Base-by-base conservation (phyloP, 306 rosid species). In the Rubus idaeus region DNA sequence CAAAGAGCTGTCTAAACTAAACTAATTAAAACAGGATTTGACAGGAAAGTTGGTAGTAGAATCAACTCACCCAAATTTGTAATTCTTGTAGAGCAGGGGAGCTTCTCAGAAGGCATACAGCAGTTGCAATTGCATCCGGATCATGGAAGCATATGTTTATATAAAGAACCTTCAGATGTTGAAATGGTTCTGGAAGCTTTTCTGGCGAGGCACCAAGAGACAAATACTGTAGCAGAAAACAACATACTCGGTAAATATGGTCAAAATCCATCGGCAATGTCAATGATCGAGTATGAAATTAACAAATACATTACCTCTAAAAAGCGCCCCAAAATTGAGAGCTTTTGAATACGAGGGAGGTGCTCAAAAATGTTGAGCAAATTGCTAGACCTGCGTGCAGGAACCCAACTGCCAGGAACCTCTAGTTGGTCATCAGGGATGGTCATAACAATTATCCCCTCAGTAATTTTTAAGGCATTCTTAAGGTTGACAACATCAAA, bases 91-190 rank as follows among this genome's bases (percentile, higher is more conserved):
- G 83, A 79, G 80, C 82, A 70, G 93, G 90, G 42, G 88, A 87
- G 81, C 88, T 87, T 81, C 88, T 83, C 64, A 89, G 50, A 13
- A 89, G 70, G 87, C 86, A 89, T 30, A 84, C 79, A 50, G 87
- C 80, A 80, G 88, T 76, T 67, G 82, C 78, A 74, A 86, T 77
- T 80, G 86, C 90, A 49, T 84, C 84, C 20, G 20, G 5, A 62
- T 80, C 89, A 21, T 84, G 66, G 83, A 89, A 86, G 80, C 82
- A 74, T 46, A 89, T 78, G 64, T 81, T 76, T 26, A 86, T 17
- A 37, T 87, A 86, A 68, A 89, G 92, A 81, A 70, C 84, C 57
- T 42, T 83, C 52, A 89, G 83, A 81, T 86, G 76, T 55, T 39
- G 5, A 80, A 83, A 82, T 58, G 77, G 80, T 50, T 68, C 79